phyloP scores from a whole-genome alignment of 108 stramenopile species.

The Cyclotella distinguenda region DNA sequence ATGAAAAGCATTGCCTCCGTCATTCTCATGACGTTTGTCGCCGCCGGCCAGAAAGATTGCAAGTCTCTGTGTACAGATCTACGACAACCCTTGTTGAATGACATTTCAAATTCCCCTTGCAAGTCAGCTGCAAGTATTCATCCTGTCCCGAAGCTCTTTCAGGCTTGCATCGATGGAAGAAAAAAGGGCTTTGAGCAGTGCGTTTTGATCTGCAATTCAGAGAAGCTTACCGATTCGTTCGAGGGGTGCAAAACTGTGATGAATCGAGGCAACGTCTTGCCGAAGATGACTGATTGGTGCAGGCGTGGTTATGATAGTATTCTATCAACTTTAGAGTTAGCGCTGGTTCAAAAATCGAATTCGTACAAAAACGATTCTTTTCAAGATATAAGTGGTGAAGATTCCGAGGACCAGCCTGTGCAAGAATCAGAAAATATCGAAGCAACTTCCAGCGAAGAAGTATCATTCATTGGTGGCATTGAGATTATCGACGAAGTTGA shows the following conservation, averaged over 20 bases:
- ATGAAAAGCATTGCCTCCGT: too few species aligned
- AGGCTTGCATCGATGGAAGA: conserved; percentile 30
- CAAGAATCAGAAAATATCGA: background rate
- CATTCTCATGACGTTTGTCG: too few species aligned
- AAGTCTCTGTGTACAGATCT: too few species aligned
- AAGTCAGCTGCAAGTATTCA: conserved; percentile 4
- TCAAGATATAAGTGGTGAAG: background rate
- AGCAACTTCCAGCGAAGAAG: background rate
- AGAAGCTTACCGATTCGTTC: conserved; percentile 3
- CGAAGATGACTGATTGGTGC: conserved; percentile 21
- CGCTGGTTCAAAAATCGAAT: background rate
- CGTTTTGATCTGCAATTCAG: conserved; percentile 12
- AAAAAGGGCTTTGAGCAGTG: conserved; percentile 39
- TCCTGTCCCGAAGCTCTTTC: conserved; percentile 22
- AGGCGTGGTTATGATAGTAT: conserved; percentile 14
- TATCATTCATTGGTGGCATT: background rate
- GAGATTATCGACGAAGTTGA: background rate
- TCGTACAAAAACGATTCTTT: background rate
- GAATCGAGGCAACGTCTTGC: background rate
- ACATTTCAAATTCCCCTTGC: conserved; percentile 4
- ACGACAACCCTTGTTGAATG: too few species aligned
- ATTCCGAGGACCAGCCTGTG: background rate
- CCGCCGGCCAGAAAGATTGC: too few species aligned
- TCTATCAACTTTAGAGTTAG: background rate
- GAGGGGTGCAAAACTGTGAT: conserved; percentile 20